Conservation (phyloP, 2,329 filamentous ascomycete genomes). For the Scytalidium sp. region DNA sequence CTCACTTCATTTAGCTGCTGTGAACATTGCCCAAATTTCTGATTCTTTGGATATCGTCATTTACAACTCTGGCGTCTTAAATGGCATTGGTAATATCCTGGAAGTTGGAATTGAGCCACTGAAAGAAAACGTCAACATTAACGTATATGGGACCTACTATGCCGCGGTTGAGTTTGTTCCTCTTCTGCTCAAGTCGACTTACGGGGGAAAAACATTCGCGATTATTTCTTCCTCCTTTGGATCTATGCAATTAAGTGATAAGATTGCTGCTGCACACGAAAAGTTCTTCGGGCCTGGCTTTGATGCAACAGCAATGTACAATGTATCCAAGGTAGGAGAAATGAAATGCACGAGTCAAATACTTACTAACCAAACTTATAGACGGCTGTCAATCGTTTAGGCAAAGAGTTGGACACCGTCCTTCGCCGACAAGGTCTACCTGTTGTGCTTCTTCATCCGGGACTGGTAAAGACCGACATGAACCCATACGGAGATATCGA, state of each 20-base stretch:
- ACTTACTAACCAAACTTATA: not conserved
- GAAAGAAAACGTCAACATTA: constrained; percentile 6
- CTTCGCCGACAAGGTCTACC: constrained; percentile 5
- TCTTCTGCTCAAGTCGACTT: constrained; percentile 6
- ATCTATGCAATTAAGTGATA: constrained; percentile 1
- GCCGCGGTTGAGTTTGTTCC: constrained; percentile 4
- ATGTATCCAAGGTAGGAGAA: constrained; percentile 2
- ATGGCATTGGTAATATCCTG: constrained; percentile 2
- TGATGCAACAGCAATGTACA: constrained; percentile 4
- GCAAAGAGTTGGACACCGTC: constrained; percentile 6
- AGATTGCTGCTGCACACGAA: not conserved
- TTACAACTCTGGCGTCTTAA: constrained; percentile 6
- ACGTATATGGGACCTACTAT: constrained; percentile 9
- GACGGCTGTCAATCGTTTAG: constrained; percentile 5
- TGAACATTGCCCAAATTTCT: not conserved
- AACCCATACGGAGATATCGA: constrained; percentile 2
- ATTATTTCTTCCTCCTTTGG: constrained; percentile 2
- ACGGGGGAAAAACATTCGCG: constrained; percentile 4
- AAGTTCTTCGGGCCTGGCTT: not conserved
- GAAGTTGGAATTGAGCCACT: constrained; percentile 4
- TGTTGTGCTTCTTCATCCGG: constrained; percentile 6
- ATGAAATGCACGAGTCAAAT: not conserved
- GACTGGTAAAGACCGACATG: constrained; percentile 8
- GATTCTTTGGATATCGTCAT: constrained; percentile 4
- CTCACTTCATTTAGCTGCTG: constrained; percentile 4